Conservation (phyloP, 306 rosid species). For the Cucurbita maxima region DNA sequence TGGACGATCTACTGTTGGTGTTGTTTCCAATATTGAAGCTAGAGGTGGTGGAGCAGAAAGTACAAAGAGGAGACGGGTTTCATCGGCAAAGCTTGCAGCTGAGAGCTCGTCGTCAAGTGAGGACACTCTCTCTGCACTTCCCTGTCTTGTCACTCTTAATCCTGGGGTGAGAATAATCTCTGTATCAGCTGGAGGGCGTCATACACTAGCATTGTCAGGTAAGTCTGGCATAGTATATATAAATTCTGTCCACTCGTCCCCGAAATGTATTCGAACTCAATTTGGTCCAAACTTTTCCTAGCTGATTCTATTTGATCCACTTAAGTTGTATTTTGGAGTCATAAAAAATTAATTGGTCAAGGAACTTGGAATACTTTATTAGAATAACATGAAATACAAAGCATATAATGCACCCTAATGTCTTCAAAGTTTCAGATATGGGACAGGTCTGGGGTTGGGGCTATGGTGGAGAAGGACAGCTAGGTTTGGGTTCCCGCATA, state of each 20-base stretch:
- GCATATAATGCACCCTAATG: conserved; percentile 1
- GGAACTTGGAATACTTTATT: neutral
- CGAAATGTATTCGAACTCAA: neutral
- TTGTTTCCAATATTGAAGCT: conserved; percentile 19
- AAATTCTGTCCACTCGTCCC: neutral
- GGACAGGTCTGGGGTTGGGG: conserved; percentile 99
- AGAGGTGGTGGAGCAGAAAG: conserved; percentile 50
- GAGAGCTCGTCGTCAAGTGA: conserved; percentile 68
- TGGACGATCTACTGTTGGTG: conserved; percentile 38
- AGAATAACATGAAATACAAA: neutral
- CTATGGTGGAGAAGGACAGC: conserved; percentile 99
- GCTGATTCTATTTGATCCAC: neutral
- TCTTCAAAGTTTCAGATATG: conserved; percentile 47
- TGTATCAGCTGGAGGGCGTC: conserved; percentile 97
- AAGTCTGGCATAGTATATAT: conserved; percentile 6
- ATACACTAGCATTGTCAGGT: conserved; percentile 79
- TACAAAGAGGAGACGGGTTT: conserved; percentile 67
- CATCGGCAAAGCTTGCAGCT: conserved; percentile 55
- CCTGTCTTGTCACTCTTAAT: conserved; percentile 70
- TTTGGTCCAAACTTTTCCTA: neutral
- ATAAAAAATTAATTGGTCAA: conserved; percentile 10
- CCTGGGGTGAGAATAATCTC: conserved; percentile 62
- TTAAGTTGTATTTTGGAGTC: neutral
- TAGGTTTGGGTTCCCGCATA: conserved; percentile 83
- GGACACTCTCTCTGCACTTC: conserved; percentile 62